A percentile compares a stretch with the other conserved stretches of the same genome.
phyloP scores from a whole-genome alignment of 176 grass and related monocot genomes.

The Aechmea fasciata region DNA sequence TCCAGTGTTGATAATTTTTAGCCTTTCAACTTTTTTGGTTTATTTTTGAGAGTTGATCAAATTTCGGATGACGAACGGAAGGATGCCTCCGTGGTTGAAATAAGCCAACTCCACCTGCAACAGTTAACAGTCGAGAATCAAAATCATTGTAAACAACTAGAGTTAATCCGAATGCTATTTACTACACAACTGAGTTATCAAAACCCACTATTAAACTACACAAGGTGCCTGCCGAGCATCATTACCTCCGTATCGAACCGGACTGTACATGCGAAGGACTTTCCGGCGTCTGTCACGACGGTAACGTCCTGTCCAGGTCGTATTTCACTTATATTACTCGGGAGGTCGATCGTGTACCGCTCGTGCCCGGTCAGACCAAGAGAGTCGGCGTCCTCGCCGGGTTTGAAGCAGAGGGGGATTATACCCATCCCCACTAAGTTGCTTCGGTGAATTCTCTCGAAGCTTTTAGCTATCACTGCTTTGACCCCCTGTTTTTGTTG shows the following conservation, averaged over 20 bases:
- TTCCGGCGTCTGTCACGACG: slow-evolving; percentile 14
- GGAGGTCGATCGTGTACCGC: slow-evolving; percentile 29
- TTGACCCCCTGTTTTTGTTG: slow-evolving; percentile 15
- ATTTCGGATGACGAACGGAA: slow-evolving; percentile 35
- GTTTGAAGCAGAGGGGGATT: slow-evolving; percentile 27
- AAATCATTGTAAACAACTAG: background rate
- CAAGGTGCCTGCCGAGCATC: background rate
- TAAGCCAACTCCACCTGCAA: slow-evolving; percentile 46
- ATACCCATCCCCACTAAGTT: slow-evolving; percentile 41
- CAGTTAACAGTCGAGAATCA: slow-evolving; percentile 1
- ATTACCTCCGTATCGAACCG: slow-evolving; percentile 34
- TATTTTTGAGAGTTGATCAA: slow-evolving; percentile 17
- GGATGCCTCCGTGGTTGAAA: slow-evolving; percentile 38
- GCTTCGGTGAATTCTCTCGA: slow-evolving; percentile 33
- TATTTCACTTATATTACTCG: slow-evolving; percentile 23
- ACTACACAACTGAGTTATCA: too few species aligned
- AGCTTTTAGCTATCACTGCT: slow-evolving; percentile 30
- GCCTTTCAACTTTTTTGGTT: background rate
- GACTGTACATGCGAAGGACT: slow-evolving; percentile 23
- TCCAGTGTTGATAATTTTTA: background rate
- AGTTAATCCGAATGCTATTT: too few species aligned
- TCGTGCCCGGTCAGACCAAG: slow-evolving; percentile 40
- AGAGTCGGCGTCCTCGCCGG: slow-evolving; percentile 34
- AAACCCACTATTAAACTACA: background rate
- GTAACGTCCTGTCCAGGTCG: slow-evolving; percentile 24